Conservation (phyloP, 2,329 filamentous ascomycete species). For the Aureobasidium subglaciale region DNA sequence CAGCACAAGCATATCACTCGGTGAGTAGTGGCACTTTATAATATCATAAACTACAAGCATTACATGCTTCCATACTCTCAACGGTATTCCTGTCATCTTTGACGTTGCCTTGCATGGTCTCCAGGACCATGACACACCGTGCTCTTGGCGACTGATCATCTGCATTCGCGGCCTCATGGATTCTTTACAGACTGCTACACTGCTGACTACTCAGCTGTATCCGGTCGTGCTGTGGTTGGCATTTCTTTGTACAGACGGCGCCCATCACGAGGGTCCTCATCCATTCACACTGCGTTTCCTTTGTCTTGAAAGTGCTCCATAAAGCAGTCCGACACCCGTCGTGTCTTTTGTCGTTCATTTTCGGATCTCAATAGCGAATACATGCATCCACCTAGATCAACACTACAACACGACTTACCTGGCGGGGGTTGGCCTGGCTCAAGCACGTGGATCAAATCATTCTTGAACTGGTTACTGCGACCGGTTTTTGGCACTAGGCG, state of each 20-base stretch:
- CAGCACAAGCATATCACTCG: not conserved
- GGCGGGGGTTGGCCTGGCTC: not conserved
- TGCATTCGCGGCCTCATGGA: too few relatives aligned
- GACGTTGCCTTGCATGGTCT: too few relatives aligned
- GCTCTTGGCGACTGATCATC: too few relatives aligned
- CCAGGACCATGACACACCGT: too few relatives aligned
- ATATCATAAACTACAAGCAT: too few relatives aligned
- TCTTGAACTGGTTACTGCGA: not conserved
- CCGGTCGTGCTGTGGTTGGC: not conserved
- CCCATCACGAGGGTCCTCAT: not conserved
- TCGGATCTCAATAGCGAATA: not conserved
- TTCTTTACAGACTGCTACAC: not conserved
- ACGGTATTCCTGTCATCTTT: too few relatives aligned
- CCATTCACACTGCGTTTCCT: not conserved
- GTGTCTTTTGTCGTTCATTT: not conserved
- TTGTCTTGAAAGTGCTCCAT: not conserved
- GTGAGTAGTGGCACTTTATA: not conserved
- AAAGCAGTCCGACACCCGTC: not conserved
- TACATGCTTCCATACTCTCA: too few relatives aligned
- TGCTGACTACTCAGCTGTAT: not conserved
- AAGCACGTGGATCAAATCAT: not conserved
- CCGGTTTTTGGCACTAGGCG: not conserved
- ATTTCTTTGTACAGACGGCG: not conserved
- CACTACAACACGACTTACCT: not conserved
- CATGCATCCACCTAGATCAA: conserved; percentile 2